Evolutionary conservation across 495 filamentous ascomycete genomes (phyloP).

Genomic region (Hypoxylon perforatum): DNA sequence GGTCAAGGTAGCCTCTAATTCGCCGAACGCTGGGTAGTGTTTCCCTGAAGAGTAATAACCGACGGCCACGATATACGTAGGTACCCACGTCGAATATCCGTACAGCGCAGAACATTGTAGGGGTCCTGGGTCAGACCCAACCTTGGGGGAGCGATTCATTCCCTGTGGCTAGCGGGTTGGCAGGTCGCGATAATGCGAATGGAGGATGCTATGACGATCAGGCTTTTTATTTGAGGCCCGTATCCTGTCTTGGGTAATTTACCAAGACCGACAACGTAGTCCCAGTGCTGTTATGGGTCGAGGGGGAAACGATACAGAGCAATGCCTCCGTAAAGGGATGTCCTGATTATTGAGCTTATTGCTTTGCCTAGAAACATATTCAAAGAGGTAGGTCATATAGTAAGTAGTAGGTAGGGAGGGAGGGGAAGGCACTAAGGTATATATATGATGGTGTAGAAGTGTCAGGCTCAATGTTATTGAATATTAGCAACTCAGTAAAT

Average conservation of each 20-base stretch:
- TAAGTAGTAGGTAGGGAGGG: no score
- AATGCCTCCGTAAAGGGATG: neutral
- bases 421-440: no score
- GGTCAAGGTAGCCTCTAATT: slow-evolving; percentile 16
- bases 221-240: slow-evolving; percentile 22
- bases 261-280: slow-evolving; percentile 30
- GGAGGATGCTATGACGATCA: slow-evolving; percentile 33
- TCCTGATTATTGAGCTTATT: neutral
- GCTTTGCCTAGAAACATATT: neutral
- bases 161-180: neutral
- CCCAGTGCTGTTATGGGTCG: slow-evolving; percentile 28
- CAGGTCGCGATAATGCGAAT: neutral
- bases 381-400: no score
- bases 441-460: no score
- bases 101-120: neutral
- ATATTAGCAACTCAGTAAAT: no score
- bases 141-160: neutral
- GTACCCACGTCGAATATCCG: neutral
- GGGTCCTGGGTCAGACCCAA: neutral
- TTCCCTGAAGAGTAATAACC: slow-evolving; percentile 34
- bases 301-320: slow-evolving; percentile 7
- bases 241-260: slow-evolving; percentile 27
- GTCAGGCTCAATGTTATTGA: no score
- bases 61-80: slow-evolving; percentile 7
- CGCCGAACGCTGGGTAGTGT: slow-evolving; percentile 22